These are phyloP conservation scores for Aurantiochytrium sp. DNA, from an alignment of 108 stramenopile species.

Conservation along the genomic window DNA sequence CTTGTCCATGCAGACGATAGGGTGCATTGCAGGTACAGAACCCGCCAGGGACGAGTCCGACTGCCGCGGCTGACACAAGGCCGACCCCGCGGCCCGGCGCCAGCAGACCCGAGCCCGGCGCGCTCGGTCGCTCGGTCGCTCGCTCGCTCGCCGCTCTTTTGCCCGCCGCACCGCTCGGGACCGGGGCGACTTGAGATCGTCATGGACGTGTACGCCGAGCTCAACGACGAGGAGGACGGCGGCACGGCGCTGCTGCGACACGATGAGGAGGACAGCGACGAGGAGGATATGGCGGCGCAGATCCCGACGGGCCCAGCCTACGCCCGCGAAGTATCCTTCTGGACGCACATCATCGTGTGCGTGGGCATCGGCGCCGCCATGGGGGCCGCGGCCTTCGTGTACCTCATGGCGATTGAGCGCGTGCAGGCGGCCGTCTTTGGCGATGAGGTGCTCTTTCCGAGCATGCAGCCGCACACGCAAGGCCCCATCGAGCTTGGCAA, in stretches of 20 bases:
- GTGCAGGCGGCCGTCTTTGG: not conserved
- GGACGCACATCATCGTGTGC: not conserved
- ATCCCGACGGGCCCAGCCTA: conserved; percentile 2
- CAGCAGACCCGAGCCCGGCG: too few relatives aligned
- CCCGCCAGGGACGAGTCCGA: too few relatives aligned
- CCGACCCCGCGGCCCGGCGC: too few relatives aligned
- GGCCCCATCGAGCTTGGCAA: not conserved
- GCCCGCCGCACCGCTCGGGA: too few relatives aligned
- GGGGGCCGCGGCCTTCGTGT: not conserved
- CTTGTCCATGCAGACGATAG: too few relatives aligned
- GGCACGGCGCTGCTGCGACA: not conserved
- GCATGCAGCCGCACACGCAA: too few relatives aligned
- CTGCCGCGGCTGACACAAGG: too few relatives aligned
- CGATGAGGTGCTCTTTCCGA: not conserved
- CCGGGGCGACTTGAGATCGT: too few relatives aligned
- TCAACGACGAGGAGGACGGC: not conserved
- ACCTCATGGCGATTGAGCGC: not conserved
- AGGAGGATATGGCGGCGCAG: not conserved
- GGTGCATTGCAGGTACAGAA: too few relatives aligned
- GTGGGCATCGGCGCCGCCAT: not conserved
- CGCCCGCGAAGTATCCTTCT: not conserved
- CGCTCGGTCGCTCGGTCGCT: too few relatives aligned
- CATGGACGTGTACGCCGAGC: too few relatives aligned
- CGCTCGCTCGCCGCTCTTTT: too few relatives aligned
- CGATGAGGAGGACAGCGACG: not conserved